These are phyloP conservation scores for Nitzschia palea DNA, from an alignment of 108 stramenopile genomes.

Conservation along the genomic window DNA sequence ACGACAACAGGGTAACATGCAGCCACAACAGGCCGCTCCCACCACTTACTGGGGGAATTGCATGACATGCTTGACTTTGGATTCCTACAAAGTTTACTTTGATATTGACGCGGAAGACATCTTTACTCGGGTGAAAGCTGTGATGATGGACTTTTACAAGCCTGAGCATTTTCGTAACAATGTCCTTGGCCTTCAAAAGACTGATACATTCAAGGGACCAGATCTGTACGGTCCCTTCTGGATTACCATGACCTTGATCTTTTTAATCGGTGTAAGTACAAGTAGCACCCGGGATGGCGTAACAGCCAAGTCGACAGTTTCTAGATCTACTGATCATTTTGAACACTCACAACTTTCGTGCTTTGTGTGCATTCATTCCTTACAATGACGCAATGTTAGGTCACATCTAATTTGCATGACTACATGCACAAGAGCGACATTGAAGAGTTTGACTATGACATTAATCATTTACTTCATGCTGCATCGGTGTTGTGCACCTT, in stretches of 20 bases:
- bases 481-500: constrained; percentile 51
- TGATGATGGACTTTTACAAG: constrained; percentile 46
- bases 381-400: constrained; percentile 17
- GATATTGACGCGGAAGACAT: constrained; percentile 59
- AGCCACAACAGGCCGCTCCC: constrained; percentile 1
- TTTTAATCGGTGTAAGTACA: constrained; percentile 74
- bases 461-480: constrained; percentile 71
- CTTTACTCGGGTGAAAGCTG: constrained; percentile 36
- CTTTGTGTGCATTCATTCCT: not conserved
- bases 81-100: constrained; percentile 50
- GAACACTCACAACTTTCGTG: too few relatives aligned
- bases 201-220: constrained; percentile 55
- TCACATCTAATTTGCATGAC: constrained; percentile 38
- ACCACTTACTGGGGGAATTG: constrained; percentile 28
- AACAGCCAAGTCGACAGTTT: too few relatives aligned
- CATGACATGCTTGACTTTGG: constrained; percentile 31
- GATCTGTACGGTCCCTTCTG: constrained; percentile 88
- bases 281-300: too few relatives aligned
- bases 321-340: too few relatives aligned
- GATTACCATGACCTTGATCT: constrained; percentile 80
- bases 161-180: constrained; percentile 75
- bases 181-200: constrained; percentile 44
- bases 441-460: constrained; percentile 80
- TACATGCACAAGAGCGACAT: constrained; percentile 48
- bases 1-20: constrained; percentile 10